A percentile compares a stretch with the other conserved stretches of the same genome.
Conservation (phyloP, 768 basidiomycete genomes). For the Termitomyces titanicus region DNA sequence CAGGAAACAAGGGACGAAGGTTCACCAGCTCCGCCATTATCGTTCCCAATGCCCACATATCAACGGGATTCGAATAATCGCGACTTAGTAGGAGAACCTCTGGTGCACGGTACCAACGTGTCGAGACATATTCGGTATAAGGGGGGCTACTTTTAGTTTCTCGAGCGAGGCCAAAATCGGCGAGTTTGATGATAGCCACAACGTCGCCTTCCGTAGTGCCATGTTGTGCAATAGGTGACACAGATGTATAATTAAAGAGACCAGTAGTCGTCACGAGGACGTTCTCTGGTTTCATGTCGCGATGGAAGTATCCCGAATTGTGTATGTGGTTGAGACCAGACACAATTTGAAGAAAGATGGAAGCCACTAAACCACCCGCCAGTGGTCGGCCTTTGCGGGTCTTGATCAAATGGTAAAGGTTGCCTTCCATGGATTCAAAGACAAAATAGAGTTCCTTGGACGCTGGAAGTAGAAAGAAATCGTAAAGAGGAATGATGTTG, state of each 20-base stretch:
- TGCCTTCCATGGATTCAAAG: conserved; percentile 99
- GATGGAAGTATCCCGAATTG: conserved; percentile 90
- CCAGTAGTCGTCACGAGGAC: conserved; percentile 98
- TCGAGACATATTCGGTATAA: conserved; percentile 98
- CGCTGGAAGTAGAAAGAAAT: conserved; percentile 96
- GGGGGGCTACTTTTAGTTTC: conserved; percentile 87
- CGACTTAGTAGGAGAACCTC: conserved; percentile 90
- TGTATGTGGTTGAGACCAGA: conserved; percentile 93
- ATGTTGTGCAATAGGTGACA: conserved; percentile 64
- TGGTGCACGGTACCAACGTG: conserved; percentile 99
- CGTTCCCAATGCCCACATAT: conserved; percentile 99
- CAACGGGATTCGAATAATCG: conserved; percentile 95
- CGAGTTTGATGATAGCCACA: conserved; percentile 93
- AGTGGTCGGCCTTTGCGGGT: conserved; percentile 91
- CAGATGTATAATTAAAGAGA: conserved; percentile 83
- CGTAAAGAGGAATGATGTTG: conserved; percentile 98
- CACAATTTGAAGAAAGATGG: conserved; percentile 91
- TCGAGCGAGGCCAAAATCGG: conserved; percentile 95
- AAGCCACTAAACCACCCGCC: conserved; percentile 94
- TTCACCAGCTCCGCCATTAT: conserved; percentile 98
- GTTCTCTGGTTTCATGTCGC: conserved; percentile 99
- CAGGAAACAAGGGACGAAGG: conserved; percentile 93
- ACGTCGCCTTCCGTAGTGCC: conserved; percentile 82
- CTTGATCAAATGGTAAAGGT: conserved; percentile 98
- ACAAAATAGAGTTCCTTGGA: conserved; percentile 98